These are phyloP conservation scores for Verticillium nonalfalfae DNA, from an alignment of 2,329 filamentous ascomycete genomes.

Conservation along the genomic window DNA sequence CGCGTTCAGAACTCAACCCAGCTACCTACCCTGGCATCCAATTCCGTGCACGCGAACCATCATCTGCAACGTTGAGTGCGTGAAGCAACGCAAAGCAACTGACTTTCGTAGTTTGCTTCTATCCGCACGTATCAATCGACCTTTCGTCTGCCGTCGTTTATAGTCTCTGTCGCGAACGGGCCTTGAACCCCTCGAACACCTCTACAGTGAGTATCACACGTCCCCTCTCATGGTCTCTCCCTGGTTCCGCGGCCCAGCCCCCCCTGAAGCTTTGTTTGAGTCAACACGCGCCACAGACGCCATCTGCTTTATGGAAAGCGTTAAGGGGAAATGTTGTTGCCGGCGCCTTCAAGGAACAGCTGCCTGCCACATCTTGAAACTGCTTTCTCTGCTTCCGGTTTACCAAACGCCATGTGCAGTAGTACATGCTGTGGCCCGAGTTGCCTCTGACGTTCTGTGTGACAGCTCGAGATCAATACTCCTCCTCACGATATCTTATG, in stretches of 20 bases:
- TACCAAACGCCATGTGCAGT: background rate
- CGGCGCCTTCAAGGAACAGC: background rate
- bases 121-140: background rate
- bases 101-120: background rate
- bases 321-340: background rate
- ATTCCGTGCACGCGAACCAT: background rate
- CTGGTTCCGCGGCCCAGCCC: conserved; percentile 7
- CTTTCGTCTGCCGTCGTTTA: background rate
- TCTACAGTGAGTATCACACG: background rate
- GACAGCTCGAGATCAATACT: background rate
- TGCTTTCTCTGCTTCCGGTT: background rate
- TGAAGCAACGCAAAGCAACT: background rate
- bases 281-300: conserved; percentile 6
- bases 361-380: background rate
- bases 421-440: background rate
- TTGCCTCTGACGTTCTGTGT: background rate
- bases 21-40: background rate
- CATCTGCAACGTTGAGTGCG: background rate
- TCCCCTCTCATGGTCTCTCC: conserved; percentile 1
- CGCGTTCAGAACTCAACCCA: background rate
- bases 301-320: background rate
- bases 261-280: conserved; percentile 2
- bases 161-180: background rate
- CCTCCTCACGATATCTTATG: background rate
- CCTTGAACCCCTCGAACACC: background rate